A percentile compares a stretch with the other conserved stretches of the same genome.
Conservation (phyloP, 164 flowering plant genomes). For the Piper betle region DNA sequence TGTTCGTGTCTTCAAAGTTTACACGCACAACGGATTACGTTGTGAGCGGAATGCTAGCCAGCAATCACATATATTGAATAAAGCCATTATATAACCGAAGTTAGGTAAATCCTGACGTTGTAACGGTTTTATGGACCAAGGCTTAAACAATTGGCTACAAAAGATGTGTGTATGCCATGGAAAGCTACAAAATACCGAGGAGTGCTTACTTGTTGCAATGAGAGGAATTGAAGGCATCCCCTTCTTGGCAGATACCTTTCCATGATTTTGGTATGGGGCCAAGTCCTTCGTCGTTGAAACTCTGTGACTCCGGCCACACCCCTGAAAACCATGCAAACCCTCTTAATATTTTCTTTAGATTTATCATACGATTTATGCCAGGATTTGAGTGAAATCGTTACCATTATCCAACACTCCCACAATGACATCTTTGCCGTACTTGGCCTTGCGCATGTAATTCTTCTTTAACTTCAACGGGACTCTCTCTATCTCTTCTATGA, state of each 20-base stretch:
- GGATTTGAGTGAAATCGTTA: conserved; percentile 10
- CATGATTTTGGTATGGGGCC: conserved; percentile 58
- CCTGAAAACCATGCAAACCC: conserved; percentile 22
- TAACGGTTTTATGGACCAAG: too few species aligned
- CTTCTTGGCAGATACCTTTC: conserved; percentile 78
- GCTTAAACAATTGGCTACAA: too few species aligned
- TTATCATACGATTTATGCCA: not conserved
- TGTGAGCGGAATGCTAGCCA: too few species aligned
- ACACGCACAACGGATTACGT: too few species aligned
- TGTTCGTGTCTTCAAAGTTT: too few species aligned
- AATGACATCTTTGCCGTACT: conserved; percentile 44
- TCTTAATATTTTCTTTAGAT: not conserved
- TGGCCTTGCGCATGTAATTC: conserved; percentile 26
- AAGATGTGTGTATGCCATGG: not conserved
- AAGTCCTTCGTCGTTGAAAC: conserved; percentile 60
- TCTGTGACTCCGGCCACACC: conserved; percentile 76
- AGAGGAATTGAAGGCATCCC: conserved; percentile 41
- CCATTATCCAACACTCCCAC: conserved; percentile 70
- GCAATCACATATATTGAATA: too few species aligned
- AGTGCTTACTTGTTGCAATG: conserved; percentile 68
- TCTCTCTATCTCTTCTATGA: conserved; percentile 32
- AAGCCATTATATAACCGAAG: too few species aligned
- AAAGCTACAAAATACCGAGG: not conserved
- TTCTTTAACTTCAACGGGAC: conserved; percentile 3
- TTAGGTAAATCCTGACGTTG: too few species aligned